Evolutionary conservation across 768 basidiomycete species (phyloP), one percentile per base, ranked within the genome.

Genomic region (Plicaturopsis crispa): DNA sequence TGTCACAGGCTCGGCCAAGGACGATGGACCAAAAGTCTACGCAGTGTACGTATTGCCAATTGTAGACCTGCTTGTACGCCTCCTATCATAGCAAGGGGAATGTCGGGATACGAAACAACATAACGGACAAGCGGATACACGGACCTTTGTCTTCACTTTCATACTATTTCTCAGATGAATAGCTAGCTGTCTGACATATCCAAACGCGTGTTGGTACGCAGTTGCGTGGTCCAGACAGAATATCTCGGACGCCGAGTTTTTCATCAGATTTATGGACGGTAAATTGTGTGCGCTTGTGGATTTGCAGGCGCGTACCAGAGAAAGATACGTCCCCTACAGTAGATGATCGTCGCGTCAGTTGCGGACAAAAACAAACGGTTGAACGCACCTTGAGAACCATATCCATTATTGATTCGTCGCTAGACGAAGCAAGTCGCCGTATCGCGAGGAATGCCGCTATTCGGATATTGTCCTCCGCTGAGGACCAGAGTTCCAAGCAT

Each of bases 31-130:
- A 99, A 52, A 98, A 98, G 65, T 99, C 96, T 47, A 99, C 67
- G 42, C 80, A 88, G 57, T 99, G 96, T 2, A 83, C 85, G 48
- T 84, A 97, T 63, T 97, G 96, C 96, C 96, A 99, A 62, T 97
- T 99, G 63, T 99, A 96, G 16, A 99, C 94, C 50, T 85, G 82
- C 57, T 83, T 84, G 63, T 85, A 93, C 6, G 89, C 80, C 48
- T 98, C 92, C 83, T 90, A 57, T 16, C 40, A 37, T 23, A 35
- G 5, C 23, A 26, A 43, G 19, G 38, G 32, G 34, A 40, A 41
- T 33, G 33, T 36, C 41, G 35, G 41, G 33, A 47, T 11, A 45
- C 47, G 6, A 43, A 41, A 14, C 2, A 43, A 31, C 16, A 39
- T 11, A 30, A 31, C 7, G 17, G 18, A 24, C 7, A 17, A 12